phyloP scores from a whole-genome alignment of 2,329 filamentous ascomycete genomes.

The Fusarium pilosicola region DNA sequence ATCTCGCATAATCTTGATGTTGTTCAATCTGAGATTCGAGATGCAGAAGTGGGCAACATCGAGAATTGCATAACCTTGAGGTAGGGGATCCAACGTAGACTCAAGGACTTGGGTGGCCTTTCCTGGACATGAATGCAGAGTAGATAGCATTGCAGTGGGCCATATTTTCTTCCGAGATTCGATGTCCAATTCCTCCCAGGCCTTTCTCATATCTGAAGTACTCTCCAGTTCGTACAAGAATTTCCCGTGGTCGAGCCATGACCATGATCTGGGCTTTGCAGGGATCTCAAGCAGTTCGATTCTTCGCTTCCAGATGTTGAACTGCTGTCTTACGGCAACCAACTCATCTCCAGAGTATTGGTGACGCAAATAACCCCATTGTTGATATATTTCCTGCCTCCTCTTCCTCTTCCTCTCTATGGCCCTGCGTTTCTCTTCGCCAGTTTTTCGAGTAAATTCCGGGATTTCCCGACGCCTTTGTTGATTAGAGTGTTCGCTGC shows the following conservation, averaged over 20 bases:
- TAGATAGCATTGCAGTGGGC: conserved; percentile 51
- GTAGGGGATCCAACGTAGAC: conserved; percentile 50
- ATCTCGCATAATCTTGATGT: conserved; percentile 34
- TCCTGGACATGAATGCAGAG: conserved; percentile 47
- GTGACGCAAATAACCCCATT: conserved; percentile 50
- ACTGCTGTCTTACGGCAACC: conserved; percentile 31
- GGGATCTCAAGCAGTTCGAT: conserved; percentile 36
- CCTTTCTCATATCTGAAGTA: conserved; percentile 46
- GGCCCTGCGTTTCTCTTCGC: not conserved
- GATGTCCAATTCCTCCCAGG: conserved; percentile 47
- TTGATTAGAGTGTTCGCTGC: not conserved
- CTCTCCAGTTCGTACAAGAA: conserved; percentile 47
- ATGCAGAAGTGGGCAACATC: conserved; percentile 50
- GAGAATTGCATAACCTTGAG: conserved; percentile 52
- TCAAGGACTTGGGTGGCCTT: conserved; percentile 48
- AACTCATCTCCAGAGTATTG: conserved; percentile 40
- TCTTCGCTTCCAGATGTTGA: conserved; percentile 47
- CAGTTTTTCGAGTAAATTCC: conserved; percentile 1
- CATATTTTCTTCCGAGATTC: conserved; percentile 44
- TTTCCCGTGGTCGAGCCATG: conserved; percentile 43
- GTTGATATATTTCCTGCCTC: conserved; percentile 26
- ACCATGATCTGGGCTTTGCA: conserved; percentile 28
- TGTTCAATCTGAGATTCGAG: conserved; percentile 29
- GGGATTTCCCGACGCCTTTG: not conserved
- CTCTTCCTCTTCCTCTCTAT: conserved; percentile 5